Base-by-base conservation (phyloP, 352 stramenopile genomes). In the Phytophthora sojae region DNA sequence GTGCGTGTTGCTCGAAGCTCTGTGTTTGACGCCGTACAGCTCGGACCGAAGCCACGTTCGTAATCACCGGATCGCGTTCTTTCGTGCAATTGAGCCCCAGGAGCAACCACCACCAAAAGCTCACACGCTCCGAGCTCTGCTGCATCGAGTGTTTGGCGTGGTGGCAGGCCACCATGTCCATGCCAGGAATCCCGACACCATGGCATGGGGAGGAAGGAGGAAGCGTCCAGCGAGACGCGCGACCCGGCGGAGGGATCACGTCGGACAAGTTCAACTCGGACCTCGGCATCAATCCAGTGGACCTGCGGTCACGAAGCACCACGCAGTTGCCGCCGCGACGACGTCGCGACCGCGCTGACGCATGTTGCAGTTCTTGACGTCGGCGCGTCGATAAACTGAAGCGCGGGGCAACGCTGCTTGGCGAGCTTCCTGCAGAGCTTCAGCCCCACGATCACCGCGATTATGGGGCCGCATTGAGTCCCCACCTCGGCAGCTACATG, bases 71-170 rank as follows among this genome's bases (percentile, higher is more conserved):
- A 37, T 56, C 21, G 42, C 19, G 44, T 37, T 55, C 44, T 55
- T 61, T 73, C 60, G 66, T 73, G 60, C 32, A 58, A 44, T 74
- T 70, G 53, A 30, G 21, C 32, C 19, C 54, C 25, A 61, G 47
- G 8, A 5, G 54, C 67, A 75, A 75, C 44, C 67, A 75, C 61
- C 58, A 75, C 47, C 67, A 70, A 75, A 75, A 19, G 64, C 61
- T 37, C 11, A 69, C 61, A 42, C 0, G 19, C 19, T 9, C 8
- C 14, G 39, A 47, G 39, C 39, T 47, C 15, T 47, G 12, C 39
- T 37, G 63, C 30, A 35, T 44, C 52, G 14, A 17, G 44, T 39
- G 39, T 21, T 3, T 19, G n/a, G 29, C 30, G 54, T 9, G 32
- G 54, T 35, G 23, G 3, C 35, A 21, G 6, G 3, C 23, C 12